These are phyloP conservation scores for Saccharomycopsis capsularis DNA, from an alignment of 805 yeast genomes.

Conservation along the genomic window DNA sequence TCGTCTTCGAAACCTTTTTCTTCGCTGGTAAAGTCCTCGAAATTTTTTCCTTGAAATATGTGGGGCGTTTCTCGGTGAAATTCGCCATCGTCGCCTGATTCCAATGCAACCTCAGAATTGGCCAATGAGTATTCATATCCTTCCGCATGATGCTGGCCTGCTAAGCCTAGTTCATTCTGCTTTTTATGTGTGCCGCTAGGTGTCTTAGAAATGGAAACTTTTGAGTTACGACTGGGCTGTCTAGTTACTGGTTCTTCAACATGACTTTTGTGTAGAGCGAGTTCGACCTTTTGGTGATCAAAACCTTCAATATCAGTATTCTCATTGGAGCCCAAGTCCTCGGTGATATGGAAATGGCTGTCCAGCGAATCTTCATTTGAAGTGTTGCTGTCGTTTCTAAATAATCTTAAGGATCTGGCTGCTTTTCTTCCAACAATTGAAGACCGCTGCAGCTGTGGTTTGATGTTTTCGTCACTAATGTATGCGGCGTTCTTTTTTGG, in stretches of 20 bases:
- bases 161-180: background rate
- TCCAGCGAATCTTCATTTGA: background rate
- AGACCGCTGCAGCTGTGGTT: background rate
- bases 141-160: too few relatives aligned
- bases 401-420: constrained; percentile 48
- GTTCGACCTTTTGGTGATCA: too few relatives aligned
- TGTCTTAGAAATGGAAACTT: background rate
- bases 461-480: too few relatives aligned
- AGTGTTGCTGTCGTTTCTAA: constrained; percentile 32
- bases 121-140: too few relatives aligned
- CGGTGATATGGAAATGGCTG: too few relatives aligned
- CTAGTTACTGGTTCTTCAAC: background rate
- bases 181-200: background rate
- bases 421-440: constrained; percentile 29
- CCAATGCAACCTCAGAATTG: background rate
- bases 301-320: background rate
- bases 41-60: too few relatives aligned
- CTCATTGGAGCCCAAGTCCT: background rate
- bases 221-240: background rate
- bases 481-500: too few relatives aligned
- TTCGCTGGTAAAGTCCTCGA: too few relatives aligned
- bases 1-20: background rate
- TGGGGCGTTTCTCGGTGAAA: background rate
- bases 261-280: too few relatives aligned
- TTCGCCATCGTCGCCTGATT: background rate